A percentile compares a stretch with the other conserved stretches of the same genome.
These are phyloP conservation scores for Suhomyces terraborum DNA, from an alignment of 1,139 yeast species.

Conservation along the genomic window DNA sequence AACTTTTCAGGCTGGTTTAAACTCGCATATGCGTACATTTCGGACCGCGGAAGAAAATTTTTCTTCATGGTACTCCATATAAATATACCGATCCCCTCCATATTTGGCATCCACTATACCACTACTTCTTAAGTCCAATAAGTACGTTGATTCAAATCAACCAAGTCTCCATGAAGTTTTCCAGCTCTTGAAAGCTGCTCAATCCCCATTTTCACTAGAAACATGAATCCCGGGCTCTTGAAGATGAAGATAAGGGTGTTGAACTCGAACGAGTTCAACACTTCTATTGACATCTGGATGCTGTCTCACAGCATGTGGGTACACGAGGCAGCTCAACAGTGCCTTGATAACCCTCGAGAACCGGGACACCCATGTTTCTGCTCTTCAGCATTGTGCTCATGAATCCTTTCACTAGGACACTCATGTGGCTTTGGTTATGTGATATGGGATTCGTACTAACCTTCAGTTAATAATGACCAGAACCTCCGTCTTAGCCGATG, in stretches of 20 bases:
- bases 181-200: neutral
- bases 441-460: conserved; percentile 16
- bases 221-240: conserved; percentile 12
- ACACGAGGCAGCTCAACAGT: conserved; percentile 21
- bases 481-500: conserved; percentile 98
- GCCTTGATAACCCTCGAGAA: conserved; percentile 27
- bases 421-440: conserved; percentile 35
- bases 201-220: conserved; percentile 8
- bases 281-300: conserved; percentile 10
- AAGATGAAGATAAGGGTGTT: conserved; percentile 9
- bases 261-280: conserved; percentile 6
- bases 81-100: too few relatives aligned
- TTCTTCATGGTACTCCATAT: neutral
- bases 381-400: conserved; percentile 26
- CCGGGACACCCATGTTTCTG: conserved; percentile 27
- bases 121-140: neutral
- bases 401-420: conserved; percentile 42
- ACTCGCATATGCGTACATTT: neutral
- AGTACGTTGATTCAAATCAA: conserved; percentile 2
- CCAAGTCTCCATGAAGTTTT: conserved; percentile 13
- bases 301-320: conserved; percentile 12
- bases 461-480: conserved; percentile 73
- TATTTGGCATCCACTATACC: too few relatives aligned
- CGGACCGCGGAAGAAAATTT: neutral
- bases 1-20: too few relatives aligned